Base-by-base conservation (phyloP, 73 alveolate genomes). In the Paramecium biaurelia region DNA sequence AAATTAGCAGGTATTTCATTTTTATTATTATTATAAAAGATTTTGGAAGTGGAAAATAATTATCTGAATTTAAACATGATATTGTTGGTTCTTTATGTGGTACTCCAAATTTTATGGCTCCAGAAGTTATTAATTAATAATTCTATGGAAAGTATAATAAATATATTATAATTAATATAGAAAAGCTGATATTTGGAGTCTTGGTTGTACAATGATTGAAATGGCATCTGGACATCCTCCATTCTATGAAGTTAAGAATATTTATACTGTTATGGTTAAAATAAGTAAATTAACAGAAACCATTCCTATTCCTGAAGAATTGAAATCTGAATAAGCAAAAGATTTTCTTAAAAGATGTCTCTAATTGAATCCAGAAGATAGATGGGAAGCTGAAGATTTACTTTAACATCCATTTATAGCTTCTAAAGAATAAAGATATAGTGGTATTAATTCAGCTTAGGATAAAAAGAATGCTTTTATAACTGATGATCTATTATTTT, bases 141-240 rank as follows among this genome's bases (percentile, higher is more conserved):
- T 79, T 57, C 4, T 74, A 53, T 32, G 90, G 93, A 15, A 79
- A 87, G 89, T 94, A 58, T 58, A n/a, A 37, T 14, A 56, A 15
- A 53, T 15, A 0, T 53, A n/a, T 53, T 18, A n/a, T 43, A 26
- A n/a, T 23, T 85, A 87, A 21, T 56, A 92, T 49, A 85, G 97
- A 41, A 85, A 85, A 59, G 92, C 95, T 11, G 99, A 97, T 96
- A 97, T 97, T 23, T 97, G 99, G 99, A 94, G 98, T 70, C 56
- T 97, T 56, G 99, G 99, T 2, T 97, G 99, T 63, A 93, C 98
- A 38, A 86, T 97, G 20, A 92, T 96, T 34, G 99, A 97, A 92
- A 96, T 97, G 98, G 95, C 95, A 28, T 57, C 93, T 21, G 99
- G 98, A 2, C 35, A 79, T 30, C 98, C 97, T 24, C 99, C 99